These are phyloP conservation scores for Fusarium haematococcum DNA, from an alignment of 2,329 filamentous ascomycete genomes.

Conservation along the genomic window DNA sequence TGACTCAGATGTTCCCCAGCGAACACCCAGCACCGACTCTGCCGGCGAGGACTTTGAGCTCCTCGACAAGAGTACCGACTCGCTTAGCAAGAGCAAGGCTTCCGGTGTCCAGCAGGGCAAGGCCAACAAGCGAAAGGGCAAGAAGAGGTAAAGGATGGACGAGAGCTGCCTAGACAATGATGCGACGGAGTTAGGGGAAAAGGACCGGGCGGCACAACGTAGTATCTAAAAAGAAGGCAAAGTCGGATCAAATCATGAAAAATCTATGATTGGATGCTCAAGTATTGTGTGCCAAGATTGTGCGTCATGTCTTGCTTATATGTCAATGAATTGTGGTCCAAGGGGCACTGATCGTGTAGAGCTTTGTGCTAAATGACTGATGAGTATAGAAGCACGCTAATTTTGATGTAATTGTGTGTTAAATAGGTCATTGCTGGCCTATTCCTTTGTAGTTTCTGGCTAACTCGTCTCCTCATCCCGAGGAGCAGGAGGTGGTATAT, in stretches of 20 bases:
- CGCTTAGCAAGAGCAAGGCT: constrained; percentile 63
- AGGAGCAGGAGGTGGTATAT: neutral
- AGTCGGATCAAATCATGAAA: constrained; percentile 4
- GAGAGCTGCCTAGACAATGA: neutral
- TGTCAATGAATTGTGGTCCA: neutral
- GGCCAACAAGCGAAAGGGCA: constrained; percentile 65
- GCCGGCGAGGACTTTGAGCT: constrained; percentile 72
- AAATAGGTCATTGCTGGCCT: neutral
- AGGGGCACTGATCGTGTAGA: neutral
- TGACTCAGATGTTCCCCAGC: constrained; percentile 63
- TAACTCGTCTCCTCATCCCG: constrained; percentile 14
- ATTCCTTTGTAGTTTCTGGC: neutral
- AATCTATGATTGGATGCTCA: neutral
- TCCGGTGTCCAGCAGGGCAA: constrained; percentile 60
- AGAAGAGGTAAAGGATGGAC: constrained; percentile 60
- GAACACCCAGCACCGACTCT: constrained; percentile 68
- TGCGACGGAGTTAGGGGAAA: constrained; percentile 11
- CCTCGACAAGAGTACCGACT: constrained; percentile 70
- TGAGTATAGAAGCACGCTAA: neutral
- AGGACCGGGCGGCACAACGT: neutral
- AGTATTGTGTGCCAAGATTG: neutral
- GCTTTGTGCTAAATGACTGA: neutral
- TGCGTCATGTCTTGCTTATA: neutral
- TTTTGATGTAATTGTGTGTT: neutral
- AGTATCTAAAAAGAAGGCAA: constrained; percentile 9